Evolutionary conservation across 108 stramenopile genomes (phyloP).

Genomic region (Pseudonitzschia multiseries): DNA sequence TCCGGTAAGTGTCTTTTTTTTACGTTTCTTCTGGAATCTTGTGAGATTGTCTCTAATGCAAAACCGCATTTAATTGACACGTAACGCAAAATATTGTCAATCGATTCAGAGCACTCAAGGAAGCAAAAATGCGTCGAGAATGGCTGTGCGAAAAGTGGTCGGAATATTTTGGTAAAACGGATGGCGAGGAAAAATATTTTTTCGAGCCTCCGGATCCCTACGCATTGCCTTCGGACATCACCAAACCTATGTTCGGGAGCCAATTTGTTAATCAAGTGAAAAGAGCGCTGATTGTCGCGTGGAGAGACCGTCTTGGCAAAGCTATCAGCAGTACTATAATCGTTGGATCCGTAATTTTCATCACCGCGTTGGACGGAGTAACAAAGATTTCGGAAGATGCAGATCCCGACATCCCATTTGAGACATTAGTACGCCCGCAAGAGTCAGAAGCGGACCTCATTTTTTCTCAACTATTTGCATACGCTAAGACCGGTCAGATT

Average conservation of each 20-base stretch:
- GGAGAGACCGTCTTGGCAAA: slow-evolving; percentile 35
- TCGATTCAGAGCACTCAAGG: slow-evolving; percentile 12
- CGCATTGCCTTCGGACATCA: slow-evolving; percentile 19
- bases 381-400: slow-evolving; percentile 2
- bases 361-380: slow-evolving; percentile 32
- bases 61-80: neutral
- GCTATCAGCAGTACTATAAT: slow-evolving; percentile 33
- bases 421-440: neutral
- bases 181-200: neutral
- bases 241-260: slow-evolving; percentile 15
- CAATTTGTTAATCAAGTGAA: slow-evolving; percentile 35
- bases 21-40: neutral
- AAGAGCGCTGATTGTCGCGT: slow-evolving; percentile 27
- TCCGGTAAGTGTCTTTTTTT: neutral
- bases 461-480: slow-evolving; percentile 16
- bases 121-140: slow-evolving; percentile 28
- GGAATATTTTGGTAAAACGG: slow-evolving; percentile 11
- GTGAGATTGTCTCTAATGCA: neutral
- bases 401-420: slow-evolving; percentile 18
- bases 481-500: slow-evolving; percentile 5
- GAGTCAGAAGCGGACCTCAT: neutral
- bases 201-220: slow-evolving; percentile 32
- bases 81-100: neutral
- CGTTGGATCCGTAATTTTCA: slow-evolving; percentile 33
- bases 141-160: slow-evolving; percentile 34